A percentile compares a stretch with the other conserved stretches of the same genome.
Evolutionary conservation across 2,329 filamentous ascomycete species (phyloP).

Genomic region (Botrytis tulipae): DNA sequence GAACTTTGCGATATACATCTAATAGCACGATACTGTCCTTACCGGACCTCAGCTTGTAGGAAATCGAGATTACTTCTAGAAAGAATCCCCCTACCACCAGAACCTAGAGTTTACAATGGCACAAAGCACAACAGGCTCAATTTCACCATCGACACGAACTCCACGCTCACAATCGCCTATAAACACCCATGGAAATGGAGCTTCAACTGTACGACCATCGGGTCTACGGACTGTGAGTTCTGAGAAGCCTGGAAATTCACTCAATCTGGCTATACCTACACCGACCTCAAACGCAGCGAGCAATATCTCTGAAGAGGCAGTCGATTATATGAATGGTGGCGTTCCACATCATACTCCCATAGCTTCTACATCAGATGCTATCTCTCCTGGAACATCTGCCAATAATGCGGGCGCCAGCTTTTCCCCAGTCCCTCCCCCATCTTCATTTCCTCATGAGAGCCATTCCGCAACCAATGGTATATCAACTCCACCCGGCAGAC

Average conservation of each 20-base stretch:
- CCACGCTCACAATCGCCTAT: constrained; percentile 34
- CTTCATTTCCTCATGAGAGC: constrained; percentile 12
- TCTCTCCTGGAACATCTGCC: constrained; percentile 6
- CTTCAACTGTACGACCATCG: constrained; percentile 30
- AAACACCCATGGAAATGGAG: constrained; percentile 30
- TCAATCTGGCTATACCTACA: constrained; percentile 23
- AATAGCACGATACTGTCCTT: constrained; percentile 1
- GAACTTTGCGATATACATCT: constrained; percentile 12
- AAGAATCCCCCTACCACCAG: neutral
- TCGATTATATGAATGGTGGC: constrained; percentile 39
- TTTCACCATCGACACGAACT: constrained; percentile 41
- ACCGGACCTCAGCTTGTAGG: neutral
- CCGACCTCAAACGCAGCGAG: constrained; percentile 25
- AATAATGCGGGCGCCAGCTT: constrained; percentile 11
- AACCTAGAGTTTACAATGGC: constrained; percentile 29
- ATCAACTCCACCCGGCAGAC: constrained; percentile 44
- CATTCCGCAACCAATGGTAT: constrained; percentile 29
- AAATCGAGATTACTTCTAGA: neutral
- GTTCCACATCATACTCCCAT: constrained; percentile 30
- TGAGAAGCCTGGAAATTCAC: constrained; percentile 24
- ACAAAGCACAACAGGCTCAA: constrained; percentile 37
- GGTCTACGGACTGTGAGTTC: constrained; percentile 33
- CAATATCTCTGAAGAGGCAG: constrained; percentile 29
- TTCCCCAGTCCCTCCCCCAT: constrained; percentile 24
- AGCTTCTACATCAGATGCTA: neutral